Percentiles rank a stretch among this genome's conserved stretches.
Conservation (phyloP, 2,329 filamentous ascomycete genomes). For the Trichophyton schoenleinii region DNA sequence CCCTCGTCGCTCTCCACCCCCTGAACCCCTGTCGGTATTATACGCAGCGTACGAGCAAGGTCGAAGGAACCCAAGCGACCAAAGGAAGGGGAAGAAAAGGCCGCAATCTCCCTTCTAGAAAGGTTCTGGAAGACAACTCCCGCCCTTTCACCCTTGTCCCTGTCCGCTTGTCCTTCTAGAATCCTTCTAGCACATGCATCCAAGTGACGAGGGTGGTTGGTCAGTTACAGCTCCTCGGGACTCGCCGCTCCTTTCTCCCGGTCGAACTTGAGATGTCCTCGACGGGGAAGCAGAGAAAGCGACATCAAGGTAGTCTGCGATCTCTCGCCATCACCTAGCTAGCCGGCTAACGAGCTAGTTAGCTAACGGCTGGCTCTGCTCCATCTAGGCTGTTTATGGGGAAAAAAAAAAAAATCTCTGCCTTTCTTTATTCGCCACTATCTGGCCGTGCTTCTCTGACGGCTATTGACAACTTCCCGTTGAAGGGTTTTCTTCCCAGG, state of each 20-base stretch:
- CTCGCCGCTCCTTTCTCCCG: background rate
- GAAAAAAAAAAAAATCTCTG: too few species aligned
- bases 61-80: background rate
- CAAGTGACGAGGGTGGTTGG: background rate
- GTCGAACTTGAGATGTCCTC: background rate
- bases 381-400: too few species aligned
- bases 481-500: background rate
- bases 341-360: too few species aligned
- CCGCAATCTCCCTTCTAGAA: constrained; percentile 2
- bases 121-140: background rate
- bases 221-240: background rate
- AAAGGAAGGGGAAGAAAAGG: background rate
- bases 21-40: background rate
- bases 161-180: background rate
- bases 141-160: background rate
- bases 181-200: constrained; percentile 3
- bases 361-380: too few species aligned
- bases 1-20: background rate
- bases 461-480: background rate
- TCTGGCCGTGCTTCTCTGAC: background rate
- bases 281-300: background rate
- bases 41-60: background rate
- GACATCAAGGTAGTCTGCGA: too few species aligned
- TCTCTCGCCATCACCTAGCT: too few species aligned
- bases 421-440: background rate